Conservation (phyloP, 1,139 yeast genomes). For the Pichia sp. region DNA sequence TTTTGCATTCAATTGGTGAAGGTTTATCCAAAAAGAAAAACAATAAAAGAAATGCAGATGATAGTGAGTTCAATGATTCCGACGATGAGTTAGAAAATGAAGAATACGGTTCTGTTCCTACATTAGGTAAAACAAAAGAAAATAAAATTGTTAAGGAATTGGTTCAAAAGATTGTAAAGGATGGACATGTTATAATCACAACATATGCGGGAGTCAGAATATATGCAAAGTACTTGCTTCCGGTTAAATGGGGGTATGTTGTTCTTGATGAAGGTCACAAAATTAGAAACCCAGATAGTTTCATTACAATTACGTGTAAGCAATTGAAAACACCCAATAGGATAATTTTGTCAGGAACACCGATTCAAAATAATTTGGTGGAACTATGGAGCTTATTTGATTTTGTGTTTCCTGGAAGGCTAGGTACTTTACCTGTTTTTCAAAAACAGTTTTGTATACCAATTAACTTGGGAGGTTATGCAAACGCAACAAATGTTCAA, state of each 20-base stretch:
- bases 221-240: conserved; percentile 63
- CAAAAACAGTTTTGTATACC: conserved; percentile 90
- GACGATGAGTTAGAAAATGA: conserved; percentile 36
- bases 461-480: conserved; percentile 95
- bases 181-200: conserved; percentile 83
- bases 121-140: conserved; percentile 27
- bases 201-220: conserved; percentile 87
- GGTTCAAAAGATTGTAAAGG: conserved; percentile 43
- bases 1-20: conserved; percentile 85
- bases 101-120: conserved; percentile 20
- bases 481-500: conserved; percentile 92
- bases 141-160: conserved; percentile 40
- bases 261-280: conserved; percentile 96
- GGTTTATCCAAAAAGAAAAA: conserved; percentile 47
- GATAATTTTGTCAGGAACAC: conserved; percentile 89
- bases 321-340: conserved; percentile 76
- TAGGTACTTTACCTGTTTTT: conserved; percentile 92
- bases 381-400: conserved; percentile 97
- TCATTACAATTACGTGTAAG: conserved; percentile 78
- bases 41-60: conserved; percentile 19
- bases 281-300: conserved; percentile 90
- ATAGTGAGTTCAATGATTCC: conserved; percentile 27
- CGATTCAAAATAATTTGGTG: conserved; percentile 93
- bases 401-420: conserved; percentile 86
- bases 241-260: conserved; percentile 80